These are phyloP conservation scores for Schoenoplectus tabernaemontani DNA, from an alignment of 202 grass and related monocot genomes.

Conservation along the genomic window DNA sequence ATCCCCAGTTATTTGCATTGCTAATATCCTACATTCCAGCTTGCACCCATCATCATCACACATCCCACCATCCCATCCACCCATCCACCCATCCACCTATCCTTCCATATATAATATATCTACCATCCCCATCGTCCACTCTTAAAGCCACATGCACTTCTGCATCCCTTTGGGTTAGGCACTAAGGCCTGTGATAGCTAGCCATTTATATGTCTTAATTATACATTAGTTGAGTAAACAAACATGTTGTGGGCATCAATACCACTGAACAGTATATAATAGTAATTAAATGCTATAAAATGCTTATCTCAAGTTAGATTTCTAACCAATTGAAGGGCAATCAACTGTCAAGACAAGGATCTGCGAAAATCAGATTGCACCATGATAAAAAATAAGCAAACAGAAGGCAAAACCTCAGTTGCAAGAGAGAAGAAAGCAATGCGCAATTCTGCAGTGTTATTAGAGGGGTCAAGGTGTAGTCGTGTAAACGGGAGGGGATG, in stretches of 20 bases:
- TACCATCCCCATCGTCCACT: background rate
- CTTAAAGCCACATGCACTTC: slow-evolving; percentile 22
- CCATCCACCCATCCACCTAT: background rate
- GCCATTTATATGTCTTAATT: slow-evolving; percentile 10
- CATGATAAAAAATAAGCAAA: background rate
- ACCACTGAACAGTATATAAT: background rate
- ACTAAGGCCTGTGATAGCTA: slow-evolving; percentile 8
- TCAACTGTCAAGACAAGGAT: background rate
- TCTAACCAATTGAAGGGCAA: slow-evolving; percentile 8
- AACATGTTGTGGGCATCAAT: background rate
- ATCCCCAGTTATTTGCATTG: slow-evolving; percentile 16
- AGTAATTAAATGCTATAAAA: background rate
- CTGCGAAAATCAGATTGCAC: background rate
- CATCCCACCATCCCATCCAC: slow-evolving; percentile 14
- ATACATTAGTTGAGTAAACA: slow-evolving; percentile 19
- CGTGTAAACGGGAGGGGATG: slow-evolving; percentile 74
- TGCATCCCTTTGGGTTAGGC: background rate
- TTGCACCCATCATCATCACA: slow-evolving; percentile 20
- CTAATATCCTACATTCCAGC: slow-evolving; percentile 16
- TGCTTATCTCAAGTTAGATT: background rate
- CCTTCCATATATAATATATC: background rate
- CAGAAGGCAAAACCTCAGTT: background rate
- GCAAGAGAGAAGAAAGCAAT: slow-evolving; percentile 25
- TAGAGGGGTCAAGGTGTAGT: slow-evolving; percentile 81
- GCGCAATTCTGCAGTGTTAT: slow-evolving; percentile 28